Evolutionary conservation across 495 filamentous ascomycete species (phyloP), one percentile per base, ranked within the genome.

Genomic region (Durotheca rogersii): DNA sequence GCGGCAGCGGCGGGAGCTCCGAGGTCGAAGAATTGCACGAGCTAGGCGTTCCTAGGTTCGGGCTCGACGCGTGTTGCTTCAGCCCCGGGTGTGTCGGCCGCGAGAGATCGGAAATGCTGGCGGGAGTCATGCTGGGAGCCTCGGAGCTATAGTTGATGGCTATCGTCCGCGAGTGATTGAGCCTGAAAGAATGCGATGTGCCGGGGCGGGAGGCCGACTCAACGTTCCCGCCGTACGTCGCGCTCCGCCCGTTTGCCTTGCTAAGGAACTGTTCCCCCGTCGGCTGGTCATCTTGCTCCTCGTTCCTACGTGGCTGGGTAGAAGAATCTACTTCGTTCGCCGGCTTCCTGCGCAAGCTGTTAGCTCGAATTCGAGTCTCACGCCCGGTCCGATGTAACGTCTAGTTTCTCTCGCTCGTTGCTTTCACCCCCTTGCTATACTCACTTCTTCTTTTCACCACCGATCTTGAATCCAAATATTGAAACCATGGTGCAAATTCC

Each of bases 361-460:
- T 41, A 67, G 53, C 40, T 20, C 16, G 44, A 37, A 15, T n/a
- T n/a, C n/a, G n/a, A n/a, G n/a, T n/a, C n/a, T n/a, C n/a, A n/a
- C n/a, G n/a, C n/a, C n/a, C n/a, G n/a, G n/a, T 32, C 18, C 29
- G 35, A 23, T n/a, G 31, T 2, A 21, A 30, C 43, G 29, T 15
- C 11, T 7, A 11, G 20, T 36, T 15, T 47, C n/a, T n/a, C n/a
- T n/a, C 21, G 14, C 41, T 25, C 1, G 33, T 23, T 4, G 23
- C 9, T 27, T 27, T 56, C 19, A 11, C 19, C 12, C 12, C 21
- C 11, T n/a, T n/a, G n/a, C n/a, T n/a, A n/a, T n/a, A 66, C 72
- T 69, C 58, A 77, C 72, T 75, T 77, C 61, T 77, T 77, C 58
- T 70, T 76, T 32, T 67, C 64, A 49, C 67, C 67, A 16, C 72